Evolutionary conservation across 2,329 filamentous ascomycete species (phyloP), one percentile per base, ranked within the genome.

Genomic region (Phaeosphaeriaceae sp.): DNA sequence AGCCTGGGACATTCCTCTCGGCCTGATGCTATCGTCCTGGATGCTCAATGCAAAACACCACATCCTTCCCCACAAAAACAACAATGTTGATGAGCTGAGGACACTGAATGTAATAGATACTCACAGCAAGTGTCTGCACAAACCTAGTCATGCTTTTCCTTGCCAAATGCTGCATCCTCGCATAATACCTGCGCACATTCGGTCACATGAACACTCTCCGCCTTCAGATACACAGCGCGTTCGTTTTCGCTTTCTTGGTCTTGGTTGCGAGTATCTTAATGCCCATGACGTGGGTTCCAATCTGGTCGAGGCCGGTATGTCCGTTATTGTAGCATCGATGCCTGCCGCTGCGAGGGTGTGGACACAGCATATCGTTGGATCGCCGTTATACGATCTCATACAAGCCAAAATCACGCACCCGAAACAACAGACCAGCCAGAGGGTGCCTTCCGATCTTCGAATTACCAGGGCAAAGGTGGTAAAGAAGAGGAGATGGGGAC

Each of bases 161-260:
- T 2, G 53, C 40, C 7, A 56, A 56, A 19, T 41, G 48, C 21
- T 56, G 36, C 40, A 25, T 47, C 36, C 25, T 56, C 11, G 11
- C 48, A 24, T 20, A 51, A 7, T 51, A 56, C 47, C 25, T 51
- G 21, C 53, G 53, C 41, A 51, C 51, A 21, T 56, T 56, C 40
- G 47, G 47, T 1, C 47, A 56, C n/a, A 45, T 46, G 17, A 11
- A 45, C 7, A 21, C n/a, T 11, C 36, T 56, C 15, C 20, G 53
- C 13, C 33, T 46, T 13, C 53, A 56, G 19, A 45, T 56, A 21
- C 46, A 46, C 24, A 33, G 10, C 33, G 20, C 24, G 24, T 11
- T 48, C 15, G 9, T 48, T 11, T 24, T 31, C 22, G 19, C 25
- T 19, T 20, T 7, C 19, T 20, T 24, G 10, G 13, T 56, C 22